Percentiles rank a stretch among this genome's conserved stretches.
phyloP scores from a whole-genome alignment of 2,329 filamentous ascomycete species.

The Periconia sp. region DNA sequence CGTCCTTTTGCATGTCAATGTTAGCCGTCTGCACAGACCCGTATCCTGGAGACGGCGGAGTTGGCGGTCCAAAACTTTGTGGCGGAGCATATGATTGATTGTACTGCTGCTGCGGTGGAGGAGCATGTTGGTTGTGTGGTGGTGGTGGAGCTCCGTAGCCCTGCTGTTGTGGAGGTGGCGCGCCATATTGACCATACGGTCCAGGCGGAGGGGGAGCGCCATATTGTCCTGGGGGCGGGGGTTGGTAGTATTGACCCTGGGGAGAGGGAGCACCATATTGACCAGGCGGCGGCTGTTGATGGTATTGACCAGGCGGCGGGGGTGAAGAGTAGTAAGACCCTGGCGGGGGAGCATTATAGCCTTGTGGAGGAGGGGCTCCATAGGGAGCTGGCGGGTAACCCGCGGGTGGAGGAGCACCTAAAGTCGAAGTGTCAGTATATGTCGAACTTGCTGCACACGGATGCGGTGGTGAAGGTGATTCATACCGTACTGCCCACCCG shows the following conservation, averaged over 20 bases:
- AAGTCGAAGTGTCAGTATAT: neutral
- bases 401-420: neutral
- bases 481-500: constrained; percentile 32
- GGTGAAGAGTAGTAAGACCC: constrained; percentile 11
- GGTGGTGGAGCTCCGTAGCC: constrained; percentile 18
- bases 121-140: constrained; percentile 31
- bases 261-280: constrained; percentile 22
- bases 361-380: constrained; percentile 19
- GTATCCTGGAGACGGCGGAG: constrained; percentile 68
- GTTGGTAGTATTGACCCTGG: constrained; percentile 24
- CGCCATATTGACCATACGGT: constrained; percentile 7
- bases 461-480: constrained; percentile 10
- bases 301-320: constrained; percentile 22
- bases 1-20: constrained; percentile 67
- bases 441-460: too few relatives aligned
- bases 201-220: neutral
- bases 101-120: constrained; percentile 25
- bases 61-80: constrained; percentile 39
- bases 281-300: constrained; percentile 29
- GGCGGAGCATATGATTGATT: constrained; percentile 41
- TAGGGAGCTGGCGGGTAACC: neutral
- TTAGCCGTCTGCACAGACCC: constrained; percentile 62
- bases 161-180: constrained; percentile 17
- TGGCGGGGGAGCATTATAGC: neutral
- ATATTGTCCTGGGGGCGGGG: constrained; percentile 34